Base-by-base conservation (phyloP, 2,329 filamentous ascomycete genomes). In the Thelonectria discophora region DNA sequence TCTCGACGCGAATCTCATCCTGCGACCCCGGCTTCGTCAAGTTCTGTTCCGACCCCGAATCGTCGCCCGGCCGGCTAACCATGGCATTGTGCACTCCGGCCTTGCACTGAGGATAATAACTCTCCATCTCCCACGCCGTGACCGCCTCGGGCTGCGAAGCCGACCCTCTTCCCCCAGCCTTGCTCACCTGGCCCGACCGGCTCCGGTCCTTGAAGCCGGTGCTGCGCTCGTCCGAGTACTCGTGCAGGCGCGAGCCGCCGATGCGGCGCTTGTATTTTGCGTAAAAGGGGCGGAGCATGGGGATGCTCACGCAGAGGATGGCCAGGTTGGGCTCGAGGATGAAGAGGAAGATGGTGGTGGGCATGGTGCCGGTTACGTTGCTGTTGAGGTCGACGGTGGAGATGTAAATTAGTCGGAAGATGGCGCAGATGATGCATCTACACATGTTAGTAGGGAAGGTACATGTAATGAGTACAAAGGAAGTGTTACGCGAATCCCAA, bases 301-400 rank as follows among this genome's bases (percentile, higher is more conserved):
- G 78, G 49, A 80, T 73, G 60, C 77, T 79, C 53, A 79, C 75
- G 61, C 78, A 80, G 9, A 80, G 66, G 58, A 80, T 78, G 39
- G 75, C 78, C 5, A 80, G 72, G 52, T 77, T 78, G 0, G 78
- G 77, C 55, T 80, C 78, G 21, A 79, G 69, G 42, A 72, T 74
- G 62, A 77, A 78, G 55, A 78, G 76, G 58, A 80, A 76, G 40
- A 77, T 67, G 1, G 77, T 77, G 12, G 76, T 75, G 11, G 77
- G 69, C 75, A 79, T 79, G 24, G 77, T 79, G 2, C 73, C 76
- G 0, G 78, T 79, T 24, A 80, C 62, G 59, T 80, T 75, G 21
- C 8, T 53, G 47, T 61, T 68, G 21, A 79, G 63, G 49, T 79
- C 76, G 61, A 80, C 75, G 1, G 69, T 72, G 3, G 73, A 75